Evolutionary conservation across 352 stramenopile species (phyloP).

Genomic region (Phytophthora vignae): DNA sequence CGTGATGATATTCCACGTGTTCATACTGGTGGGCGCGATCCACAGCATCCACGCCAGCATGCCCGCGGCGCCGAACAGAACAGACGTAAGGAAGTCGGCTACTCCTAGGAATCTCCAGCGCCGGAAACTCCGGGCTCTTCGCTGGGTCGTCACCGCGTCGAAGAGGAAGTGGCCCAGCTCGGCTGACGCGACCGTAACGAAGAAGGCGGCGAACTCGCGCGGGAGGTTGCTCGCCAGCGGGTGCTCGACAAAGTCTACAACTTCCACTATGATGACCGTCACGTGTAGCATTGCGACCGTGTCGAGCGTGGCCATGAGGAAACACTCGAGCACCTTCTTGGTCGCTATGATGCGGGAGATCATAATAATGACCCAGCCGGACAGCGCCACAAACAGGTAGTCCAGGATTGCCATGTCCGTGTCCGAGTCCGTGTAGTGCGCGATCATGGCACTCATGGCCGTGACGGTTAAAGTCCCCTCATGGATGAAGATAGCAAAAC

Average conservation of each 20-base stretch:
- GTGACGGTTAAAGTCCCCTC: slow-evolving; percentile 61
- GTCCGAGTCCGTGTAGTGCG: slow-evolving; percentile 48
- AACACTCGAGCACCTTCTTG: slow-evolving; percentile 62
- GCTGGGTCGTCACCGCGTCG: slow-evolving; percentile 13
- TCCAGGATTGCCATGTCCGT: slow-evolving; percentile 60
- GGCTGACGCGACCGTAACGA: slow-evolving; percentile 48
- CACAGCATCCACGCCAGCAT: slow-evolving; percentile 36
- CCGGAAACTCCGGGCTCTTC: slow-evolving; percentile 1
- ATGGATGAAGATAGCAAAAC: slow-evolving; percentile 57
- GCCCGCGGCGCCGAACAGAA: slow-evolving; percentile 19
- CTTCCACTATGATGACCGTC: slow-evolving; percentile 71
- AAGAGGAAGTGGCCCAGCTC: slow-evolving; percentile 48
- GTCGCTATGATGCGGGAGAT: slow-evolving; percentile 66
- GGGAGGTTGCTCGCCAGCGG: slow-evolving; percentile 41
- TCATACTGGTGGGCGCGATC: slow-evolving; percentile 23
- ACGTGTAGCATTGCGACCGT: slow-evolving; percentile 63
- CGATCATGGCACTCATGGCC: slow-evolving; percentile 68
- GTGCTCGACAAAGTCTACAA: slow-evolving; percentile 62
- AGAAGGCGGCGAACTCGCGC: slow-evolving; percentile 58
- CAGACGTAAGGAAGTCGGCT: slow-evolving; percentile 34
- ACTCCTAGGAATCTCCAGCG: slow-evolving; percentile 20
- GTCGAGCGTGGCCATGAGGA: slow-evolving; percentile 62
- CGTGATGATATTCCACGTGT: slow-evolving; percentile 27
- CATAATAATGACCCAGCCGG: slow-evolving; percentile 56
- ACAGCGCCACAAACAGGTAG: slow-evolving; percentile 65